Percentiles rank a stretch among this genome's conserved stretches.
Evolutionary conservation across 1,284 basidiomycete species (phyloP).

Genomic region (Cutaneotrichosporon sp.): DNA sequence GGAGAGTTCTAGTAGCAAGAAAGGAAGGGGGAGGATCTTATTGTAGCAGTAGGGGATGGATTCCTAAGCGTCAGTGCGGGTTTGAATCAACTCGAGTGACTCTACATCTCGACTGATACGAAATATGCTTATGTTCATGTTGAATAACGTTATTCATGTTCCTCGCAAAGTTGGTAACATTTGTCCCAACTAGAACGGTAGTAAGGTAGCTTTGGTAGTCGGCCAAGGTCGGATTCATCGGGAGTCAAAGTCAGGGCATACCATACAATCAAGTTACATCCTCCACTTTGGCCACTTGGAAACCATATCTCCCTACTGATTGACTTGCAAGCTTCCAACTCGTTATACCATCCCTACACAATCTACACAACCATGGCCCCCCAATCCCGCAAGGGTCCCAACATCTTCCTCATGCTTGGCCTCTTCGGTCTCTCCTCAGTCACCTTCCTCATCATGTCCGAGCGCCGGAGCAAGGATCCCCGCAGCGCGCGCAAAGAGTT

Average conservation of each 20-base stretch:
- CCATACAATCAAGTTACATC: too few relatives aligned
- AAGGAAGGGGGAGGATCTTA: background rate
- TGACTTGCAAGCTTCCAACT: background rate
- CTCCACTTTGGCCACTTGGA: too few relatives aligned
- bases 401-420: conserved; percentile 42
- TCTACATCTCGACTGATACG: background rate
- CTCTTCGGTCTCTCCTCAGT: conserved; percentile 34
- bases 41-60: background rate
- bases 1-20: background rate
- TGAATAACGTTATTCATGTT: too few relatives aligned
- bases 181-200: too few relatives aligned
- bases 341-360: background rate
- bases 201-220: too few relatives aligned
- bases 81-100: background rate
- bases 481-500: conserved; percentile 25
- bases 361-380: conserved; percentile 9
- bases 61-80: background rate
- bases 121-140: background rate
- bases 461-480: conserved; percentile 36
- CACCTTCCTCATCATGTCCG: conserved; percentile 38
- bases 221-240: too few relatives aligned
- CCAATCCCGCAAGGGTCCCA: conserved; percentile 33
- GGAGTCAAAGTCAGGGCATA: too few relatives aligned
- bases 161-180: too few relatives aligned
- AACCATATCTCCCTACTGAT: too few relatives aligned